These are phyloP conservation scores for Stenogyne calaminthoides DNA, from an alignment of 305 asterid genomes.

Conservation along the genomic window DNA sequence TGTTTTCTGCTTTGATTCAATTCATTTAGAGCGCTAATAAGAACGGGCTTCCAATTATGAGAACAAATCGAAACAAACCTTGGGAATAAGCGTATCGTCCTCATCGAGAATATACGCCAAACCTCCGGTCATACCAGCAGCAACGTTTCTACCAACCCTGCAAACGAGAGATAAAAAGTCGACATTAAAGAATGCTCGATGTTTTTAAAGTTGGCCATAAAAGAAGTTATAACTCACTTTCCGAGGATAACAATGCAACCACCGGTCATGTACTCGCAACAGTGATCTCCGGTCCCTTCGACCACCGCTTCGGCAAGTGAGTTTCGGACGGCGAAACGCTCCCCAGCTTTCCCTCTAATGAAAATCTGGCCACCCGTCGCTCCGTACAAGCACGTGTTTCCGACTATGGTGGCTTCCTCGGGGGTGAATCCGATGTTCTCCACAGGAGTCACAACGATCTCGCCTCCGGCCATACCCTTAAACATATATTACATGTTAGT, in stretches of 20 bases:
- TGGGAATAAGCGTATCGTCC: slow-evolving; percentile 86
- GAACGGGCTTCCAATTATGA: not conserved
- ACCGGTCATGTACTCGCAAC: slow-evolving; percentile 99
- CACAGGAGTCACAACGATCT: slow-evolving; percentile 82
- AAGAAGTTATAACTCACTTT: slow-evolving; percentile 59
- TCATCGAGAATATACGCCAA: slow-evolving; percentile 92
- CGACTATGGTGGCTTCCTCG: slow-evolving; percentile 94
- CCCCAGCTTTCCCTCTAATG: slow-evolving; percentile 94
- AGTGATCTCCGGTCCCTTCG: slow-evolving; percentile 98
- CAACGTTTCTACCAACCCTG: slow-evolving; percentile 98
- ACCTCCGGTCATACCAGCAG: slow-evolving; percentile 99
- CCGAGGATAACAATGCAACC: slow-evolving; percentile 96
- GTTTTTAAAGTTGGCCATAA: not conserved
- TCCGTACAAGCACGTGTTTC: slow-evolving; percentile 97
- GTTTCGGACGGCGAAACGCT: slow-evolving; percentile 96
- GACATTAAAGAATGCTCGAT: not conserved
- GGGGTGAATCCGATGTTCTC: slow-evolving; percentile 78
- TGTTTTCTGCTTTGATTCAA: not conserved
- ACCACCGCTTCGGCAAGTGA: slow-evolving; percentile 98
- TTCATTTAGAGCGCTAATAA: not conserved
- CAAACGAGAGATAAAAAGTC: slow-evolving; percentile 24
- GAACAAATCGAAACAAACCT: slow-evolving; percentile 48
- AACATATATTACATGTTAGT: slow-evolving; percentile 22
- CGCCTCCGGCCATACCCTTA: slow-evolving; percentile 99
- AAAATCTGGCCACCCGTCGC: slow-evolving; percentile 98